A percentile compares a stretch with the other conserved stretches of the same genome.
Evolutionary conservation across 208 protist species (phyloP).

Genomic region (Acanthamoeba healyi): DNA sequence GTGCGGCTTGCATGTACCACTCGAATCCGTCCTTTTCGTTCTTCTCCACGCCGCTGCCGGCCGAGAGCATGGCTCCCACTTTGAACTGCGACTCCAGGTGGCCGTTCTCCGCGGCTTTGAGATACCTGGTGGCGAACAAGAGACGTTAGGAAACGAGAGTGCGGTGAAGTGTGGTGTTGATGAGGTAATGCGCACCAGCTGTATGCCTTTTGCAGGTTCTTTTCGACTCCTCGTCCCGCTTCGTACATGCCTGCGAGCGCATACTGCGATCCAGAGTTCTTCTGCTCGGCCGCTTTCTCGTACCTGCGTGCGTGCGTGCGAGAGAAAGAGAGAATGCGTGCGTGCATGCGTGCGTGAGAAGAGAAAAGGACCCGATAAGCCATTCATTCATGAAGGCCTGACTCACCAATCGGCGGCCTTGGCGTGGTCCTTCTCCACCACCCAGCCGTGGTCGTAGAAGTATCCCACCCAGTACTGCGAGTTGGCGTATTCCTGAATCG

Average conservation of each 20-base stretch:
- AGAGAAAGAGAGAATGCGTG: background rate
- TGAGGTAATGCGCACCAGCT: background rate
- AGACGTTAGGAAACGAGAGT: too few relatives aligned
- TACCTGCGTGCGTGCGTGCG: background rate
- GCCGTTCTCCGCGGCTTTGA: constrained; percentile 27
- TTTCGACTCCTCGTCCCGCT: background rate
- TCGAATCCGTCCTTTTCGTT: constrained; percentile 58
- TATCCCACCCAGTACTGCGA: constrained; percentile 68
- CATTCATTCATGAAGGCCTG: background rate
- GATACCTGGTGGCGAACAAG: too few relatives aligned
- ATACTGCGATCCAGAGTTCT: constrained; percentile 63
- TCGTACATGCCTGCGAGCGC: constrained; percentile 65
- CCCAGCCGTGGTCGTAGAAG: constrained; percentile 68
- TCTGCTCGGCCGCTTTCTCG: constrained; percentile 42
- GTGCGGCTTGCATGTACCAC: constrained; percentile 58
- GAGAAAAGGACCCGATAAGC: background rate
- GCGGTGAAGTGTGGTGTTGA: background rate
- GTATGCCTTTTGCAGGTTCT: constrained; percentile 53
- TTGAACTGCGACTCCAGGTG: constrained; percentile 65
- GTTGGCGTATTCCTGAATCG: constrained; percentile 49
- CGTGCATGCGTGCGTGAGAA: background rate
- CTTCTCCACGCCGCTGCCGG: constrained; percentile 37
- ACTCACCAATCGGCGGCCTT: constrained; percentile 63
- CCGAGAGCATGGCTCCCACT: constrained; percentile 47
- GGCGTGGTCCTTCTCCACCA: constrained; percentile 68